A percentile compares a stretch with the other conserved stretches of the same genome.
Conservation (phyloP, 441 rosid genomes). For the Breynia disticha region DNA sequence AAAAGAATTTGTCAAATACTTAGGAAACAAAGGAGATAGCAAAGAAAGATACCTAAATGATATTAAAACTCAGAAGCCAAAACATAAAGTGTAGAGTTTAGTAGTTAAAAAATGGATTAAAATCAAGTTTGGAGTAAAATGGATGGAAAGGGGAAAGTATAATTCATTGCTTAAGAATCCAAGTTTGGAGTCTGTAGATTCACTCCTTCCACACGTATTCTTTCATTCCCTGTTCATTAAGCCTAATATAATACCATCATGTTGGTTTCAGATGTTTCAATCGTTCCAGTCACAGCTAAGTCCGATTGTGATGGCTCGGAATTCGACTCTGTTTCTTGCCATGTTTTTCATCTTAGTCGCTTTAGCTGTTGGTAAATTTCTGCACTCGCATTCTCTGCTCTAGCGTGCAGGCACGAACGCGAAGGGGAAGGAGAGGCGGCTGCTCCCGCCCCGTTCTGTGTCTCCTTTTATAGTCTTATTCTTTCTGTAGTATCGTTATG, state of each 20-base stretch:
- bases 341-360: conserved; percentile 15
- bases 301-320: conserved; percentile 19
- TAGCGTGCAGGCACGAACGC: no score
- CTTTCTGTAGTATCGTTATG: no score
- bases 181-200: conserved; percentile 37
- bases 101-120: no score
- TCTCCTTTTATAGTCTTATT: no score
- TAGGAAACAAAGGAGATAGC: no score
- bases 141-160: conserved; percentile 30
- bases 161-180: conserved; percentile 10
- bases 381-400: not conserved
- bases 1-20: no score
- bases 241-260: not conserved
- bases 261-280: not conserved
- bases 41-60: no score
- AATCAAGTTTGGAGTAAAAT: not conserved
- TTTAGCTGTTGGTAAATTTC: conserved; percentile 28
- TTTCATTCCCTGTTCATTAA: conserved; percentile 3
- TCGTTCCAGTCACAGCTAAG: not conserved
- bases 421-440: no score
- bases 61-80: no score
- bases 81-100: no score
- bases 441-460: no score
- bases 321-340: conserved; percentile 4
- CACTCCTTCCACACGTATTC: conserved; percentile 35